Conservation (phyloP, 345 rosid species). For the Boechera divaricarpa region DNA sequence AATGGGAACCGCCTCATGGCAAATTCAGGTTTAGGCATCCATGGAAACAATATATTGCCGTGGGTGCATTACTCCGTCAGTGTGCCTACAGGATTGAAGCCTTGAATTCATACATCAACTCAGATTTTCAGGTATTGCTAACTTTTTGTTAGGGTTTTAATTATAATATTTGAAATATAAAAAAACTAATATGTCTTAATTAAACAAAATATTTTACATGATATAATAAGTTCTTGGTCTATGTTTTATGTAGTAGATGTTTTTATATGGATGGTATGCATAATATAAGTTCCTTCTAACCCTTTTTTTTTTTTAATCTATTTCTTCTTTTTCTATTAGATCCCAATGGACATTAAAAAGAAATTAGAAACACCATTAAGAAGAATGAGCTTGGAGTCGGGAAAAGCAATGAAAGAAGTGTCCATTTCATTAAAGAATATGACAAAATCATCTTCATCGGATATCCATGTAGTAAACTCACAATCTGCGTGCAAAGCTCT, state of each 20-base stretch:
- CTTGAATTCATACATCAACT: slow-evolving; percentile 56
- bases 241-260: neutral
- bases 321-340: slow-evolving; percentile 32
- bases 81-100: slow-evolving; percentile 75
- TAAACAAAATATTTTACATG: no score
- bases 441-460: slow-evolving; percentile 45
- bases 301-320: neutral
- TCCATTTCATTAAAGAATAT: slow-evolving; percentile 56
- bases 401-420: slow-evolving; percentile 60
- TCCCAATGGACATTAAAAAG: slow-evolving; percentile 47
- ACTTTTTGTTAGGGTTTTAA: neutral
- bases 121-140: slow-evolving; percentile 56
- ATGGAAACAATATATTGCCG: slow-evolving; percentile 68
- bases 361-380: slow-evolving; percentile 54
- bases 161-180: neutral
- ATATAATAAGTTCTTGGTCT: neutral
- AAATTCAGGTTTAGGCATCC: slow-evolving; percentile 79
- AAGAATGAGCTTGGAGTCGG: slow-evolving; percentile 58
- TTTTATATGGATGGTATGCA: slow-evolving; percentile 14
- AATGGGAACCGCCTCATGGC: slow-evolving; percentile 98
- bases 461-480: slow-evolving; percentile 53
- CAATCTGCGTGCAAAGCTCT: slow-evolving; percentile 51
- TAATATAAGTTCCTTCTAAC: slow-evolving; percentile 2
- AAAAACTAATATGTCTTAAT: neutral
- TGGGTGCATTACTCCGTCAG: slow-evolving; percentile 66